phyloP scores from a whole-genome alignment of 2,329 filamentous ascomycete species.

The Nemania bipapillata region DNA sequence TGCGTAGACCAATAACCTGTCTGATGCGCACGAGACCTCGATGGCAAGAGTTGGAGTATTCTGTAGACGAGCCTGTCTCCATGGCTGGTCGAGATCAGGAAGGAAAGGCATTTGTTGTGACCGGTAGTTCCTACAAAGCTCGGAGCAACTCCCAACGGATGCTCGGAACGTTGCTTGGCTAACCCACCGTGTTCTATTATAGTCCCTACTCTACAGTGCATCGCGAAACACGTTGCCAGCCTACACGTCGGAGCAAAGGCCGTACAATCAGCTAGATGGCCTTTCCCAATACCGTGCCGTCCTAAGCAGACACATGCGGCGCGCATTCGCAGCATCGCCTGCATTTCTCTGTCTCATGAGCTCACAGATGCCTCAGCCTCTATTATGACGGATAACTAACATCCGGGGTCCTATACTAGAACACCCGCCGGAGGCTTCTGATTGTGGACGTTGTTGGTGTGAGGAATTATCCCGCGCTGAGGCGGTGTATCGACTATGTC shows the following conservation, averaged over 20 bases:
- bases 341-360: neutral
- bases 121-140: neutral
- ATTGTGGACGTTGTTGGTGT: neutral
- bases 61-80: neutral
- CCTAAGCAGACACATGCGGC: neutral
- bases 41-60: neutral
- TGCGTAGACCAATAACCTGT: neutral
- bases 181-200: neutral
- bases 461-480: neutral
- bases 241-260: neutral
- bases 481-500: neutral
- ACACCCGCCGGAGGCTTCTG: neutral
- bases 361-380: neutral
- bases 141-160: neutral
- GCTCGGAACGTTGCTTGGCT: neutral
- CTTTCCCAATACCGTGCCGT: neutral
- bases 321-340: neutral
- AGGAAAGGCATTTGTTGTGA: neutral
- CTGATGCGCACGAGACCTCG: neutral
- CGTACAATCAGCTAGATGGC: neutral
- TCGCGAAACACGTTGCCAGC: neutral
- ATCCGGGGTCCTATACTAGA: neutral
- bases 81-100: neutral
- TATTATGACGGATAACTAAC: neutral
- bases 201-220: neutral